Percentiles rank a stretch among this genome's conserved stretches.
phyloP scores from a whole-genome alignment of 2,329 filamentous ascomycete genomes.

The Colletotrichum lini region DNA sequence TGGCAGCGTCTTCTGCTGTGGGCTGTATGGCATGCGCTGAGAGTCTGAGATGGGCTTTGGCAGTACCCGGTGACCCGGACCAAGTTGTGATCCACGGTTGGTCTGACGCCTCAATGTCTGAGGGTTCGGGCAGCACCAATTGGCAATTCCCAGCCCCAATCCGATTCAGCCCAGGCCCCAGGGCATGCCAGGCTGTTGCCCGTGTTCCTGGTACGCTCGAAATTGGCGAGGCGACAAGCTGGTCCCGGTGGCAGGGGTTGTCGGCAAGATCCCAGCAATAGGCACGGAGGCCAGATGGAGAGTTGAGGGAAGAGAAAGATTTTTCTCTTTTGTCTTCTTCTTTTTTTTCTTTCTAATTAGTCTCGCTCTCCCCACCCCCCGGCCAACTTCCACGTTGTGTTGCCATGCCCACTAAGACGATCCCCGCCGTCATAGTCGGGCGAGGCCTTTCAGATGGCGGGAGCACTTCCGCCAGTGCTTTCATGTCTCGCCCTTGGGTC shows the following conservation, averaged over 20 bases:
- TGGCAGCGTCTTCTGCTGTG: background rate
- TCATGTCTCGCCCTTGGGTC: slow-evolving; percentile 5
- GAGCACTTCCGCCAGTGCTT: background rate
- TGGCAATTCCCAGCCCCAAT: slow-evolving; percentile 24
- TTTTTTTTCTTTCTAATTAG: background rate
- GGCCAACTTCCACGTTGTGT: slow-evolving; percentile 36
- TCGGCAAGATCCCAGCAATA: slow-evolving; percentile 31
- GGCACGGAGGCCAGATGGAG: slow-evolving; percentile 17
- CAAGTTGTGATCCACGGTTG: slow-evolving; percentile 32
- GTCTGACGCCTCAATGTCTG: slow-evolving; percentile 38
- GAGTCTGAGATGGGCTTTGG: slow-evolving; percentile 5
- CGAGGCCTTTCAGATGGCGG: slow-evolving; percentile 13
- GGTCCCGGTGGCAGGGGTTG: slow-evolving; percentile 20
- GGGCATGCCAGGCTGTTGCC: slow-evolving; percentile 24
- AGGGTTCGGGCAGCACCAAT: slow-evolving; percentile 33
- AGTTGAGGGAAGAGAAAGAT: slow-evolving; percentile 11
- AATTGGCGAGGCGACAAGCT: slow-evolving; percentile 34
- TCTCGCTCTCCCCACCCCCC: slow-evolving; percentile 10
- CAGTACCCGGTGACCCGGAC: slow-evolving; percentile 12
- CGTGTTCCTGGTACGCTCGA: slow-evolving; percentile 20
- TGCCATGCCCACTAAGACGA: slow-evolving; percentile 21
- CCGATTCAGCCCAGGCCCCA: slow-evolving; percentile 17
- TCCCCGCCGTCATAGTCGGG: slow-evolving; percentile 4
- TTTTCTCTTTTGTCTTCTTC: background rate
- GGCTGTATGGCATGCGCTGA: background rate